Evolutionary conservation across 1,139 yeast species (phyloP), one percentile per base, ranked within the genome.

Genomic region (Magnusiomyces suaveolens): DNA sequence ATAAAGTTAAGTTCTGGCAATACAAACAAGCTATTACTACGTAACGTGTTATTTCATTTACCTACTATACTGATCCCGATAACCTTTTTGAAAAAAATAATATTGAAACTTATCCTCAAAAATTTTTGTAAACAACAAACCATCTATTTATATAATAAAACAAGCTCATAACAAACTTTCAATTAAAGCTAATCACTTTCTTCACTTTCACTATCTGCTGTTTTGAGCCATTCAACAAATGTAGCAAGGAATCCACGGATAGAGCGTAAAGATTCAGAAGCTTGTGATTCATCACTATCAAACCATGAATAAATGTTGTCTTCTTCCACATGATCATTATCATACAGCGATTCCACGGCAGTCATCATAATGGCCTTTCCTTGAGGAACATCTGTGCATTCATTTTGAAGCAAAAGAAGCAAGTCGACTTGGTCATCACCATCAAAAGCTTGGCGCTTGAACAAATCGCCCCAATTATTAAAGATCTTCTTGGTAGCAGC

Each of bases 141-240:
- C n/a, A n/a, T n/a, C n/a, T n/a, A n/a, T n/a, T n/a, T n/a, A n/a
- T n/a, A n/a, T n/a, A n/a, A n/a, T n/a, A n/a, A n/a, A n/a, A n/a
- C n/a, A n/a, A n/a, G n/a, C n/a, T n/a, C n/a, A n/a, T n/a, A n/a
- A n/a, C n/a, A n/a, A n/a, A n/a, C n/a, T n/a, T n/a, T n/a, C n/a
- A n/a, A n/a, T n/a, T n/a, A n/a, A n/a, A n/a, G n/a, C 20, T 41
- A 41, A 46, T 46, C 48, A 46, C 48, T 46, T 16, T 46, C 48
- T 26, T 46, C 25, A 25, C 44, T 18, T 18, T 46, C 48, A 16
- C 38, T 29, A 14, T 88, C 97, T 1, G 97, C 97, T 52, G 82
- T 87, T 64, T 79, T 77, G 56, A 92, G 77, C 97, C 97, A 89
- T 24, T 83, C 87, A 20, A 92, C 77, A 81, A 90, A 90, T 68